These are phyloP conservation scores for Suillus cothurnatus DNA, from an alignment of 768 basidiomycete genomes.

Conservation along the genomic window DNA sequence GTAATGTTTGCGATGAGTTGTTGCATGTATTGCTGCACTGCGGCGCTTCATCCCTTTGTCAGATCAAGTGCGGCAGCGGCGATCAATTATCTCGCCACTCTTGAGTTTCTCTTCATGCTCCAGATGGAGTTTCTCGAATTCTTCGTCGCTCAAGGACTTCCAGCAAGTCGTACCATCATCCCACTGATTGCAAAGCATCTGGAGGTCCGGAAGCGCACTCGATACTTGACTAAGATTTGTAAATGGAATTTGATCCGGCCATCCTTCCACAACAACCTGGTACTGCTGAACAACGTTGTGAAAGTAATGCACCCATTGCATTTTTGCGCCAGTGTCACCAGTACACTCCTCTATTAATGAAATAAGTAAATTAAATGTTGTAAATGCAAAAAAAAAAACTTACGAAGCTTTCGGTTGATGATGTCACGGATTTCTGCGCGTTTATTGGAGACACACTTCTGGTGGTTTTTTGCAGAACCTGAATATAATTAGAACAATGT, in stretches of 20 bases:
- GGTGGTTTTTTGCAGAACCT: slow-evolving; percentile 9
- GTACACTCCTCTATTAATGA: not conserved
- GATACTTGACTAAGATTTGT: not conserved
- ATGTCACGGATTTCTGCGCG: not conserved
- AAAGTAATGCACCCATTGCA: slow-evolving; percentile 10
- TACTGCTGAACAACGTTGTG: not conserved
- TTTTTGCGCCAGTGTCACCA: not conserved
- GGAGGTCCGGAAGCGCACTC: not conserved
- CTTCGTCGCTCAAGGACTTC: not conserved
- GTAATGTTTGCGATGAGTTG: not conserved
- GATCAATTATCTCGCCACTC: not conserved
- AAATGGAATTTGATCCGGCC: not conserved
- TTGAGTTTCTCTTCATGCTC: not conserved
- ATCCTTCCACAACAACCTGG: not conserved
- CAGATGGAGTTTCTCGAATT: not conserved
- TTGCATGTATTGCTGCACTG: not conserved
- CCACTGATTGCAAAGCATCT: slow-evolving; percentile 1
- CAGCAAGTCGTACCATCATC: not conserved
- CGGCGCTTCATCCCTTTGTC: not conserved
- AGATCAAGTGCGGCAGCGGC: not conserved
- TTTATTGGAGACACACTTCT: slow-evolving; percentile 1
- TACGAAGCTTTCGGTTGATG: not conserved
- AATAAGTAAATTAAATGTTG: not conserved
- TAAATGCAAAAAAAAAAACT: not conserved
- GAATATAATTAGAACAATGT: not conserved